Percentiles rank a stretch among this genome's conserved stretches.
Conservation (phyloP, 2,329 filamentous ascomycete genomes). For the Berkeleyomyces rouxiae region DNA sequence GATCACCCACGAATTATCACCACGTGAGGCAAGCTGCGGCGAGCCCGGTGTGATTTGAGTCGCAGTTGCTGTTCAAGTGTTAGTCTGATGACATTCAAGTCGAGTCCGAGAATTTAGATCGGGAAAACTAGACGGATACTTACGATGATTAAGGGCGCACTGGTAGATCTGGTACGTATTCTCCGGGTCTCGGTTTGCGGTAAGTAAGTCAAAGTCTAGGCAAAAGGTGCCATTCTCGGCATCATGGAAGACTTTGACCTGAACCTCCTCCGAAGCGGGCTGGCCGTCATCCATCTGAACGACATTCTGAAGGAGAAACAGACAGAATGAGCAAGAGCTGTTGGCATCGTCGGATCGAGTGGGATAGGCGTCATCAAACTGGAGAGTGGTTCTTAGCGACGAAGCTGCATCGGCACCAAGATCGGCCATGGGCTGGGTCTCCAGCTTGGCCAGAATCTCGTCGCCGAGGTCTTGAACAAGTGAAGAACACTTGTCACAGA, state of each 20-base stretch:
- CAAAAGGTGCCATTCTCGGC: neutral
- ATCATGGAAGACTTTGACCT: neutral
- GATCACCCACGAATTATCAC: neutral
- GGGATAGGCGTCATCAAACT: neutral
- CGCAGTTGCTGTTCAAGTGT: neutral
- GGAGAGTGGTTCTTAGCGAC: neutral
- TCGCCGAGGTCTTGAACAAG: neutral
- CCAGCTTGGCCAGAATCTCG: neutral
- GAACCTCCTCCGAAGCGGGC: neutral
- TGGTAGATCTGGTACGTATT: neutral
- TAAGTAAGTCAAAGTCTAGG: neutral
- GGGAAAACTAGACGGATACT: too few relatives aligned
- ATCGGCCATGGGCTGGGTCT: neutral
- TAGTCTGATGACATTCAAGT: neutral
- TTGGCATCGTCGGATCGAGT: neutral
- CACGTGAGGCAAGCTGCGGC: neutral
- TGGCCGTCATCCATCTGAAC: neutral
- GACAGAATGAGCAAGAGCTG: neutral
- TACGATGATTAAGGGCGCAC: neutral
- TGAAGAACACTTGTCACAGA: neutral
- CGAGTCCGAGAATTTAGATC: too few relatives aligned
- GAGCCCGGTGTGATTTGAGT: neutral
- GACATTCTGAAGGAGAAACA: neutral
- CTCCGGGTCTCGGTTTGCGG: neutral
- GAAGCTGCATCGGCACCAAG: neutral